phyloP scores from a whole-genome alignment of 768 basidiomycete genomes.

The Tephrocybe sp. region DNA sequence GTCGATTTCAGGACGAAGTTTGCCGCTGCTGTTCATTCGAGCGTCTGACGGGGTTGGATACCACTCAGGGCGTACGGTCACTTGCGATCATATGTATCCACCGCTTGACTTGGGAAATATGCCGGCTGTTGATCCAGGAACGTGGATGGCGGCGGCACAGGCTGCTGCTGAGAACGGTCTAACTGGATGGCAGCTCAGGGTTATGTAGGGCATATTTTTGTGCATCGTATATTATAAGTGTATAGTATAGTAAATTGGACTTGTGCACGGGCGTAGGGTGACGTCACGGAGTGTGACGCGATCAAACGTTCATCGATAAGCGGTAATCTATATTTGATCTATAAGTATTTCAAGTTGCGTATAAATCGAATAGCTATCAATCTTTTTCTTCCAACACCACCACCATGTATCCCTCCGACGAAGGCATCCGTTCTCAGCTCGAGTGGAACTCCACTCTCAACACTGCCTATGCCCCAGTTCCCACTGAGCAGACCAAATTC shows the following conservation, averaged over 20 bases:
- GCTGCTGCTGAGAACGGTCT: constrained; percentile 69
- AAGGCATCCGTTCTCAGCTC: constrained; percentile 73
- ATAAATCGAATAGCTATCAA: constrained; percentile 16
- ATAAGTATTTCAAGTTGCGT: too few relatives aligned
- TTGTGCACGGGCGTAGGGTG: constrained; percentile 23
- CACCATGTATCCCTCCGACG: constrained; percentile 57
- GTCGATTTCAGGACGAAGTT: constrained; percentile 64
- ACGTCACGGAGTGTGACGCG: constrained; percentile 13
- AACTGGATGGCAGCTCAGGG: constrained; percentile 78
- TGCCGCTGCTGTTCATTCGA: constrained; percentile 82
- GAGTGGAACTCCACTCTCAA: constrained; percentile 89
- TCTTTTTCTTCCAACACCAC: constrained; percentile 21
- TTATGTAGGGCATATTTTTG: constrained; percentile 53
- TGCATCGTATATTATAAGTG: constrained; percentile 18
- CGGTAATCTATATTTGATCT: constrained; percentile 1
- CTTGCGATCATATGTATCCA: constrained; percentile 81
- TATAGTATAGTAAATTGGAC: constrained; percentile 34
- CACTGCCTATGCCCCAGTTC: constrained; percentile 67
- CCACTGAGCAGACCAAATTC: constrained; percentile 80
- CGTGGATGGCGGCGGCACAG: constrained; percentile 75
- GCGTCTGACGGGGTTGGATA: constrained; percentile 85
- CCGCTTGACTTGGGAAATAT: constrained; percentile 61
- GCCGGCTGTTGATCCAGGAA: constrained; percentile 53
- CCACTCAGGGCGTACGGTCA: constrained; percentile 82
- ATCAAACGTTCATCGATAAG: constrained; percentile 22